Evolutionary conservation across 2,329 filamentous ascomycete species (phyloP).

Genomic region (Canariomyces notabilis): DNA sequence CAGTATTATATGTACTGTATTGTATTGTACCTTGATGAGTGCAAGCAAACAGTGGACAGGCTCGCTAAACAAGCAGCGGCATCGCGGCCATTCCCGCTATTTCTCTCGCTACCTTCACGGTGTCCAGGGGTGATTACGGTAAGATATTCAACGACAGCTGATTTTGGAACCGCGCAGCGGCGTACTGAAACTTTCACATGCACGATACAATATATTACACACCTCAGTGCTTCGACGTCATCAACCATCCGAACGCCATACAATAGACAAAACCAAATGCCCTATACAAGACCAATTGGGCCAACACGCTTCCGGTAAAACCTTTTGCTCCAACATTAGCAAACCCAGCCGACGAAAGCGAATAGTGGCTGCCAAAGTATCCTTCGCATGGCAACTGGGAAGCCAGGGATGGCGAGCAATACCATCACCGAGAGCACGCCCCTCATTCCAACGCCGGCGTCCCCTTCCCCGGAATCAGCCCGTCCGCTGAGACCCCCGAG

Average conservation of each 20-base stretch:
- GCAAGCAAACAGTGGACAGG: no score
- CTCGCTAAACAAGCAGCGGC: no score
- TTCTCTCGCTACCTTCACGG: no score
- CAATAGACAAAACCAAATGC: not conserved
- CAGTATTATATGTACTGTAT: no score
- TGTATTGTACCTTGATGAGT: no score
- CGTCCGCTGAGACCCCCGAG: conserved; percentile 43
- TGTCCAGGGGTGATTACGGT: no score
- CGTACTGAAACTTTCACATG: no score
- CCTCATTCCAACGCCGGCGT: conserved; percentile 15
- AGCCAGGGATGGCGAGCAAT: conserved; percentile 13
- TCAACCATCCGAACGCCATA: not conserved
- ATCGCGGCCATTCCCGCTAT: no score
- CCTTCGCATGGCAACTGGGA: conserved; percentile 1
- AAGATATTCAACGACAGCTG: no score
- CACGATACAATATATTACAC: not conserved
- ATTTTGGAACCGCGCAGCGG: no score
- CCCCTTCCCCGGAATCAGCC: conserved; percentile 16
- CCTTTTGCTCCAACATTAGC: not conserved
- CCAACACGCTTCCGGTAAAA: not conserved
- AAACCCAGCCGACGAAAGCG: not conserved
- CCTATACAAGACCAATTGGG: not conserved
- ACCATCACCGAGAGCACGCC: conserved; percentile 17
- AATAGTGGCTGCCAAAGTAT: not conserved
- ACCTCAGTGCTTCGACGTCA: not conserved